phyloP scores from a whole-genome alignment of 495 filamentous ascomycete species.

The Neurospora sp. region DNA sequence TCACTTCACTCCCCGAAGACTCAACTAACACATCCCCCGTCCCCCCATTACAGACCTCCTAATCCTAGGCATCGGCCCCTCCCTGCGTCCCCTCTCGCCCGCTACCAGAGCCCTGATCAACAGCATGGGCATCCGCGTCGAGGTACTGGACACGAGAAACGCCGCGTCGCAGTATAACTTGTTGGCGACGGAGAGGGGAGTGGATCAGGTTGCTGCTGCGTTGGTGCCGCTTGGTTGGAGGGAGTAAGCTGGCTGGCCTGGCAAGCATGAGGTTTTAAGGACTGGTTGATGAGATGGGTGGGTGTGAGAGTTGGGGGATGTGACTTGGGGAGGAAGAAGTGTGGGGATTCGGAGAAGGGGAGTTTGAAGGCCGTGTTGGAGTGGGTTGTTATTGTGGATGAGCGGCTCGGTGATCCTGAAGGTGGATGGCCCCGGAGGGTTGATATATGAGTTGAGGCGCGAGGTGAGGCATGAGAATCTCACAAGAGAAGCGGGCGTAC shows the following conservation, averaged over 20 bases:
- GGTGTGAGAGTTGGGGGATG: too few species aligned
- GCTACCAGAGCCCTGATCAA: slow-evolving; percentile 61
- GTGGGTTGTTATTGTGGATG: too few species aligned
- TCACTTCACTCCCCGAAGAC: too few species aligned
- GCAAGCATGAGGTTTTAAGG: too few species aligned
- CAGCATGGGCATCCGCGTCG: slow-evolving; percentile 71
- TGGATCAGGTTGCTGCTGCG: slow-evolving; percentile 74
- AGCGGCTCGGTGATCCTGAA: too few species aligned
- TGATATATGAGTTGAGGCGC: too few species aligned
- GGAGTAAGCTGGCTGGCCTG: too few species aligned
- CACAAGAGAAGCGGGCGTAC: neutral
- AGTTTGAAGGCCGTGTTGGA: too few species aligned
- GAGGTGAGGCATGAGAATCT: neutral
- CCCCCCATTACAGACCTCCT: slow-evolving; percentile 55
- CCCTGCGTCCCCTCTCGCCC: slow-evolving; percentile 65
- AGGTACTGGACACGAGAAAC: slow-evolving; percentile 87
- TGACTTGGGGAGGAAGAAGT: too few species aligned
- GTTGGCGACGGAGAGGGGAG: slow-evolving; percentile 72
- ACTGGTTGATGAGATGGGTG: too few species aligned
- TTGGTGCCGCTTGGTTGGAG: slow-evolving; percentile 80
- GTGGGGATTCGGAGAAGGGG: too few species aligned
- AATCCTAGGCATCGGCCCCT: slow-evolving; percentile 73
- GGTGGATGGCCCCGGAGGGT: too few species aligned
- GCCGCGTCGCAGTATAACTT: slow-evolving; percentile 87
- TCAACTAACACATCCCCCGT: neutral